These are phyloP conservation scores for Penicillium sclerotigenum DNA, from an alignment of 2,329 filamentous ascomycete species.

Conservation along the genomic window DNA sequence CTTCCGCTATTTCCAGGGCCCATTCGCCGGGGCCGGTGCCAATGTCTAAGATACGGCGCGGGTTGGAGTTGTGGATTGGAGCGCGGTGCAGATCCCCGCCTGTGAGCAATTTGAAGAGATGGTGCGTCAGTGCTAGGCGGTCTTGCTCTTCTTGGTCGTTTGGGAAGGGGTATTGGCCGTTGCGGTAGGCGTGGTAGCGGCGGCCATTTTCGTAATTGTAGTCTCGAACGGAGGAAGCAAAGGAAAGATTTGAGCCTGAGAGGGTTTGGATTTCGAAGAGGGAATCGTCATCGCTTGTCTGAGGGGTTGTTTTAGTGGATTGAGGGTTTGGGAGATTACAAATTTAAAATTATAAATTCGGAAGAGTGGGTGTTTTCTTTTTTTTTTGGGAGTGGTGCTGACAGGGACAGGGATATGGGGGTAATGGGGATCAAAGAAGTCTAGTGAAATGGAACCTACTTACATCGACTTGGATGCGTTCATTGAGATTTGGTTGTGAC, in stretches of 20 bases:
- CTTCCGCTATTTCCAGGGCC: constrained; percentile 46
- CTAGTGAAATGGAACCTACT: constrained; percentile 7
- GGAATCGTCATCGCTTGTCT: constrained; percentile 39
- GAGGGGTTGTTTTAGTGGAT: constrained; percentile 10
- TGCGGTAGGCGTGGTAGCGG: constrained; percentile 44
- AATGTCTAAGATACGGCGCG: constrained; percentile 31
- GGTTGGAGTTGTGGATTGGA: constrained; percentile 27
- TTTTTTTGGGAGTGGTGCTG: neutral
- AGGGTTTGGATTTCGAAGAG: constrained; percentile 33
- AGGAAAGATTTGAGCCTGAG: constrained; percentile 41
- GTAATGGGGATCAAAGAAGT: neutral
- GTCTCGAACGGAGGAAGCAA: constrained; percentile 39
- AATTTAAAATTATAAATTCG: neutral
- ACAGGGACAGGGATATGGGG: neutral
- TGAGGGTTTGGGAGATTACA: neutral
- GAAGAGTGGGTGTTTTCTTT: neutral
- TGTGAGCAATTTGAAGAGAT: constrained; percentile 36
- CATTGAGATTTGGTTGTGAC: constrained; percentile 30
- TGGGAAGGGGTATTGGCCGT: constrained; percentile 43
- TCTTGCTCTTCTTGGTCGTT: constrained; percentile 48
- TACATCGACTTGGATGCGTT: constrained; percentile 37
- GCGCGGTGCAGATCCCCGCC: constrained; percentile 40
- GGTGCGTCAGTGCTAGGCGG: constrained; percentile 41
- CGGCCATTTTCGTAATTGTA: constrained; percentile 44
- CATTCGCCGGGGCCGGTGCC: constrained; percentile 36